These are phyloP conservation scores for Xylaria sp. DNA, from an alignment of 2,329 filamentous ascomycete genomes.

Conservation along the genomic window DNA sequence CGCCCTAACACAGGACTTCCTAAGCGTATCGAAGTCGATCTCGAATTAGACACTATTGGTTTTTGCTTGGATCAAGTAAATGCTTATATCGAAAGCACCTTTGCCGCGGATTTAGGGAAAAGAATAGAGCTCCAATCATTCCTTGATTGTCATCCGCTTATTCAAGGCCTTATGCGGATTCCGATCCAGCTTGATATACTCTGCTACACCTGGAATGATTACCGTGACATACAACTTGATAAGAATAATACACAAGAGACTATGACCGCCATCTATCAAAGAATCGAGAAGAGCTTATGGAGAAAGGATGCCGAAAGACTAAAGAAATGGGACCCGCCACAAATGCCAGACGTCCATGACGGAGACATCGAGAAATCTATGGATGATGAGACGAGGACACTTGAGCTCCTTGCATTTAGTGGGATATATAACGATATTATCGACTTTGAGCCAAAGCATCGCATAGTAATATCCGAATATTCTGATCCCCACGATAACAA, in stretches of 20 bases:
- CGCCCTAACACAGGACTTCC: conserved; percentile 40
- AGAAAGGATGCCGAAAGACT: conserved; percentile 45
- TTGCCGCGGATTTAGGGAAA: conserved; percentile 3
- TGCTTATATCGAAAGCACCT: conserved; percentile 38
- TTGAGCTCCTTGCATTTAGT: conserved; percentile 44
- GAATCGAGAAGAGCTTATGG: conserved; percentile 46
- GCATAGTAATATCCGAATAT: conserved; percentile 24
- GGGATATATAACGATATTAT: conserved; percentile 43
- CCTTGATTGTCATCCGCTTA: conserved; percentile 40
- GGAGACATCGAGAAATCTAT: conserved; percentile 31
- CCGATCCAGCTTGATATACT: conserved; percentile 53
- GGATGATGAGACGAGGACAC: conserved; percentile 36
- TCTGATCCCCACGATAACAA: background rate
- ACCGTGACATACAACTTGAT: too few relatives aligned
- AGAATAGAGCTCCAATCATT: conserved; percentile 42
- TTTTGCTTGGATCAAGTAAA: conserved; percentile 46
- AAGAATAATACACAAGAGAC: conserved; percentile 33
- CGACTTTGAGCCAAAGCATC: conserved; percentile 41
- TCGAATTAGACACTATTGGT: conserved; percentile 49
- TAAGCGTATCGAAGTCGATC: conserved; percentile 30
- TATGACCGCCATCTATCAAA: conserved; percentile 46
- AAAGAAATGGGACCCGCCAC: conserved; percentile 25
- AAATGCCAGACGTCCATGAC: conserved; percentile 2
- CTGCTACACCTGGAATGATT: conserved; percentile 45
- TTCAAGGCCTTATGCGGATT: conserved; percentile 47